These are phyloP conservation scores for Fusarium sp. DNA, from an alignment of 2,329 filamentous ascomycete genomes.

Conservation along the genomic window DNA sequence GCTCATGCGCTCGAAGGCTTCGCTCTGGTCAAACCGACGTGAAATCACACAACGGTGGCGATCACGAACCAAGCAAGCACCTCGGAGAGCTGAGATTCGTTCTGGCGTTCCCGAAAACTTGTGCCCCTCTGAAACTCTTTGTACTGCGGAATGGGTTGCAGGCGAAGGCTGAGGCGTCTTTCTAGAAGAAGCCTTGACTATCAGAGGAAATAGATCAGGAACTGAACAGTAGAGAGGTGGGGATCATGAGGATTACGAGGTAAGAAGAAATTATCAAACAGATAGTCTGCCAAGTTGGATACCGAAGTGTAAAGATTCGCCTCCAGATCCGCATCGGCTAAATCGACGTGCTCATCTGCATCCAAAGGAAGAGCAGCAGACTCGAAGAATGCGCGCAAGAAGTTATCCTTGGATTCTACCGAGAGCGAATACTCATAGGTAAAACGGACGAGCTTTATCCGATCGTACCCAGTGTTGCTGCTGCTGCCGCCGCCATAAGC, in stretches of 20 bases:
- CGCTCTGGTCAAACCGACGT: conserved; percentile 2
- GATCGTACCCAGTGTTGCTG: not conserved
- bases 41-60: conserved; percentile 18
- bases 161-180: conserved; percentile 14
- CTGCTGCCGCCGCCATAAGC: not conserved
- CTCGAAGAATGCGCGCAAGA: conserved; percentile 3
- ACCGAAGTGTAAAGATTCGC: not conserved
- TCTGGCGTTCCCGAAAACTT: conserved; percentile 7
- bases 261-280: conserved; percentile 14
- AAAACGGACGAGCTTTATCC: conserved; percentile 6
- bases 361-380: not conserved
- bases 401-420: not conserved
- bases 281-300: conserved; percentile 5
- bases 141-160: conserved; percentile 9
- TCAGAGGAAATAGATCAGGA: not conserved
- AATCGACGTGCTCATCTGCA: not conserved
- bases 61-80: conserved; percentile 9
- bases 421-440: conserved; percentile 3
- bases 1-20: not conserved
- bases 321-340: not conserved
- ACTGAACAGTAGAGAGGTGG: not conserved
- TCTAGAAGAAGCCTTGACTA: conserved; percentile 10
- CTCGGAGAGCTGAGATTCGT: conserved; percentile 1
- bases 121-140: conserved; percentile 1
- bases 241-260: not conserved